These are phyloP conservation scores for Epicoccum sorghinum DNA, from an alignment of 2,329 filamentous ascomycete genomes.

Conservation along the genomic window DNA sequence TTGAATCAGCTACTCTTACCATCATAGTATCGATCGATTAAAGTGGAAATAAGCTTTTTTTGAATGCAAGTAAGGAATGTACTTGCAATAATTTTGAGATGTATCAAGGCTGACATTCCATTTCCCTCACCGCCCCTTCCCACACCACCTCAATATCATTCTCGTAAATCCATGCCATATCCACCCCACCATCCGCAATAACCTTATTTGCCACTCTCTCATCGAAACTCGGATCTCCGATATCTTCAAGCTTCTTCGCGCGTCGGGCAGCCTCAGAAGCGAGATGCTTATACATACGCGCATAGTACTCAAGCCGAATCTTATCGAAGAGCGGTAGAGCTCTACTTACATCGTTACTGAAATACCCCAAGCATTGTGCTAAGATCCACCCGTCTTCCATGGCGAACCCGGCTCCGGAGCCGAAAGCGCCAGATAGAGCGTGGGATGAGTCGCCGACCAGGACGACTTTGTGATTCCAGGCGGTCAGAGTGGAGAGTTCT, in stretches of 20 bases:
- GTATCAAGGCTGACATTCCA: neutral
- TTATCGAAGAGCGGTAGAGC: constrained; percentile 49
- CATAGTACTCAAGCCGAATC: constrained; percentile 51
- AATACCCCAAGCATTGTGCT: constrained; percentile 39
- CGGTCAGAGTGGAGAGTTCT: constrained; percentile 49
- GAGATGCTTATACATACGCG: constrained; percentile 48
- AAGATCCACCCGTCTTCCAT: constrained; percentile 56
- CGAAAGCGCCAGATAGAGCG: constrained; percentile 57
- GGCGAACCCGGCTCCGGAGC: constrained; percentile 55
- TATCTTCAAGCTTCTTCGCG: constrained; percentile 15
- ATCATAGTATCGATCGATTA: no score
- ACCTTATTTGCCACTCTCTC: constrained; percentile 37
- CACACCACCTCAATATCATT: constrained; percentile 51
- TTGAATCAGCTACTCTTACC: no score
- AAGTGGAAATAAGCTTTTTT: no score
- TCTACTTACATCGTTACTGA: constrained; percentile 21
- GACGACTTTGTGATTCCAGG: constrained; percentile 53
- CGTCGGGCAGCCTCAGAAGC: constrained; percentile 20
- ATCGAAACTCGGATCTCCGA: constrained; percentile 30
- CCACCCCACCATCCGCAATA: constrained; percentile 38
- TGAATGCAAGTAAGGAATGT: no score
- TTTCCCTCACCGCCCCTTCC: constrained; percentile 18
- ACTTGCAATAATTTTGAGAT: no score
- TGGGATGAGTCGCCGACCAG: constrained; percentile 63
- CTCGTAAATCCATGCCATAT: constrained; percentile 51